These are phyloP conservation scores for Penicillium chermesinum DNA, from an alignment of 495 filamentous ascomycete species.

Conservation along the genomic window DNA sequence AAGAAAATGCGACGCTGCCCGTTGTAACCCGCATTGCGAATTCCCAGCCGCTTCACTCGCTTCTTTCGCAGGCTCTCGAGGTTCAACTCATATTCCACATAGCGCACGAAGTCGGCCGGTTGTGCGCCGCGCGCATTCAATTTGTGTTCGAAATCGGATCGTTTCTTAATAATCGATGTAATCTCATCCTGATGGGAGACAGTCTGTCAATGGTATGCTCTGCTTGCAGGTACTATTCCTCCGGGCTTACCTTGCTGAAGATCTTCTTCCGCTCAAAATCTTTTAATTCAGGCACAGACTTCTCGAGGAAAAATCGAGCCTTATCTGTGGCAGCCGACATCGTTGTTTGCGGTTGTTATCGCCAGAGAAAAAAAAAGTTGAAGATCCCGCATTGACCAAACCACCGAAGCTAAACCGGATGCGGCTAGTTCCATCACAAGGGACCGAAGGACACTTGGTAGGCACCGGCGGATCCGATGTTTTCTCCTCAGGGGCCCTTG, in stretches of 20 bases:
- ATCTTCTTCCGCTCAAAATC: conserved; percentile 84
- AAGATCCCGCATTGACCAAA: conserved; percentile 36
- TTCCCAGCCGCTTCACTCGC: conserved; percentile 69
- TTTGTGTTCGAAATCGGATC: conserved; percentile 89
- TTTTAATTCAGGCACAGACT: conserved; percentile 82
- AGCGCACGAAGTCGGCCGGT: conserved; percentile 74
- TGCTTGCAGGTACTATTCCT: background rate
- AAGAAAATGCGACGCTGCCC: conserved; percentile 81
- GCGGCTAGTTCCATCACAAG: conserved; percentile 13
- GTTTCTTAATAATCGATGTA: conserved; percentile 74
- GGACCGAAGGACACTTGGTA: conserved; percentile 17
- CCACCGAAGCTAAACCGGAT: conserved; percentile 21
- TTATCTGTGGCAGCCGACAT: conserved; percentile 90
- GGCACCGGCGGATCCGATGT: conserved; percentile 24
- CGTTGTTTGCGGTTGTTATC: conserved; percentile 15
- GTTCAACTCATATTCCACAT: conserved; percentile 87
- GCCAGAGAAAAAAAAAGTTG: conserved; percentile 29
- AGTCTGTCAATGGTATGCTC: conserved; percentile 3
- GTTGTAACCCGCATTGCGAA: conserved; percentile 57
- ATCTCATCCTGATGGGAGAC: conserved; percentile 76
- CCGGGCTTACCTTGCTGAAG: conserved; percentile 60
- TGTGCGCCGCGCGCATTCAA: conserved; percentile 74
- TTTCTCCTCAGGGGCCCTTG: conserved; percentile 34
- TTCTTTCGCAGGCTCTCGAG: conserved; percentile 77
- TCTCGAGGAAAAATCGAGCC: conserved; percentile 89